Conservation (phyloP, 2,329 filamentous ascomycete species). For the Xylariomycetidae sp. region DNA sequence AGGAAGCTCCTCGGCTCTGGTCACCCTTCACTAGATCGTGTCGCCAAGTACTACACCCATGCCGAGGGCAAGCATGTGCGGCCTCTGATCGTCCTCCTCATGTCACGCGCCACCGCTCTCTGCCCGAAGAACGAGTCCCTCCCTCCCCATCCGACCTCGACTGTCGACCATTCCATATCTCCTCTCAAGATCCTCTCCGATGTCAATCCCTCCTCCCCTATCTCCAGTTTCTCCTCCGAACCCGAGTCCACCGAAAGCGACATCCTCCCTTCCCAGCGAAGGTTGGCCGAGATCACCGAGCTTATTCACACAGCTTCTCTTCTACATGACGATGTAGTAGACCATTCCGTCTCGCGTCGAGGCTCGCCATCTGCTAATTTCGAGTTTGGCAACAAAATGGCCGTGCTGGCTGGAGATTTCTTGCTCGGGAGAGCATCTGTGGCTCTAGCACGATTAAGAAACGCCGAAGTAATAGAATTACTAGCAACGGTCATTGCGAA, state of each 20-base stretch:
- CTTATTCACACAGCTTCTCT: constrained; percentile 95
- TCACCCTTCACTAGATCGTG: constrained; percentile 88
- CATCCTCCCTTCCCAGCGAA: constrained; percentile 87
- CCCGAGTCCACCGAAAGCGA: constrained; percentile 48
- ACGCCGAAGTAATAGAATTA: constrained; percentile 91
- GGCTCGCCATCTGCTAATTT: constrained; percentile 84
- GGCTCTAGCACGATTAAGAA: constrained; percentile 79
- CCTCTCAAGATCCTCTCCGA: constrained; percentile 62
- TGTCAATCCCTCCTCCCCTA: constrained; percentile 65
- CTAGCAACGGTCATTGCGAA: constrained; percentile 96
- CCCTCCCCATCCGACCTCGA: constrained; percentile 35
- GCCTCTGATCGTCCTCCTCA: constrained; percentile 88
- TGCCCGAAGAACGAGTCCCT: constrained; percentile 52
- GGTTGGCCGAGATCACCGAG: constrained; percentile 93
- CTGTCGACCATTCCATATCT: constrained; percentile 50
- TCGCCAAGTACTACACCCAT: constrained; percentile 96
- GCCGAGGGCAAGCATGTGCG: constrained; percentile 95
- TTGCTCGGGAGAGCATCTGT: constrained; percentile 89
- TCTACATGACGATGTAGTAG: constrained; percentile 96
- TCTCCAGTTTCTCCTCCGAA: constrained; percentile 42
- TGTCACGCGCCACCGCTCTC: constrained; percentile 88
- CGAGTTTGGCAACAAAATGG: constrained; percentile 99
- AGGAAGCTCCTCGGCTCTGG: constrained; percentile 87
- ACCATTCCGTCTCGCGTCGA: constrained; percentile 80
- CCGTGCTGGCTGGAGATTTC: constrained; percentile 95